Evolutionary conservation across 106 monocot genomes (phyloP).

Genomic region (Acorus gramineus): DNA sequence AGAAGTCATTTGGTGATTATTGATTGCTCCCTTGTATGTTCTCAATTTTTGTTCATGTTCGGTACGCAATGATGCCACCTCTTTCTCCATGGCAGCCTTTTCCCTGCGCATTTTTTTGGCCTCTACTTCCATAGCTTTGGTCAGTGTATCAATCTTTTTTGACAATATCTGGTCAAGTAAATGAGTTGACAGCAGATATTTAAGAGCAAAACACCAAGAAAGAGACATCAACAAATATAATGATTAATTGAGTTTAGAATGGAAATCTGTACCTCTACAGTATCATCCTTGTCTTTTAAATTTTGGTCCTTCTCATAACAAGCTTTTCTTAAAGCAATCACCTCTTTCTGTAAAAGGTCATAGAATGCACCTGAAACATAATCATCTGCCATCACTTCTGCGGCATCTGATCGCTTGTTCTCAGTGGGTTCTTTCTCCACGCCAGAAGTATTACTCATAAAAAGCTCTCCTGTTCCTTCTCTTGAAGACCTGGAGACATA

Average conservation of each 20-base stretch:
- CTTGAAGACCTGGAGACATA: conserved; percentile 16
- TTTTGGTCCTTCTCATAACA: conserved; percentile 59
- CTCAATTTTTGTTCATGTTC: conserved; percentile 37
- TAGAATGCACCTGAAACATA: conserved; percentile 63
- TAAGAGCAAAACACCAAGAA: background rate
- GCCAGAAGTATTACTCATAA: conserved; percentile 5
- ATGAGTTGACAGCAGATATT: no score
- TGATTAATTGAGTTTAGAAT: background rate
- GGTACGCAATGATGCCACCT: conserved; percentile 31
- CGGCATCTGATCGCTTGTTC: conserved; percentile 4
- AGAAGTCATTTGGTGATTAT: background rate
- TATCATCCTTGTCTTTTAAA: conserved; percentile 70
- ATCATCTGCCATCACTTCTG: conserved; percentile 30
- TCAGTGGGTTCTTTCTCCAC: conserved; percentile 13
- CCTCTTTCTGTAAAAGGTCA: conserved; percentile 76
- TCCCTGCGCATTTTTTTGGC: conserved; percentile 63
- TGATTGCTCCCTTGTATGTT: conserved; percentile 28
- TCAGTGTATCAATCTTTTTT: conserved; percentile 62
- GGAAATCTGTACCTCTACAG: conserved; percentile 47
- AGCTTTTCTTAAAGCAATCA: conserved; percentile 58
- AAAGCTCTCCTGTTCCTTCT: conserved; percentile 22
- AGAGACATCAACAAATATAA: background rate
- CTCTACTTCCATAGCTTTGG: conserved; percentile 78
- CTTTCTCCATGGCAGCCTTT: conserved; percentile 54
- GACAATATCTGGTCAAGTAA: conserved; percentile 38